Evolutionary conservation across 257 asterid species (phyloP), one percentile per base, ranked within the genome.

Genomic region (Scutellaria minor): DNA sequence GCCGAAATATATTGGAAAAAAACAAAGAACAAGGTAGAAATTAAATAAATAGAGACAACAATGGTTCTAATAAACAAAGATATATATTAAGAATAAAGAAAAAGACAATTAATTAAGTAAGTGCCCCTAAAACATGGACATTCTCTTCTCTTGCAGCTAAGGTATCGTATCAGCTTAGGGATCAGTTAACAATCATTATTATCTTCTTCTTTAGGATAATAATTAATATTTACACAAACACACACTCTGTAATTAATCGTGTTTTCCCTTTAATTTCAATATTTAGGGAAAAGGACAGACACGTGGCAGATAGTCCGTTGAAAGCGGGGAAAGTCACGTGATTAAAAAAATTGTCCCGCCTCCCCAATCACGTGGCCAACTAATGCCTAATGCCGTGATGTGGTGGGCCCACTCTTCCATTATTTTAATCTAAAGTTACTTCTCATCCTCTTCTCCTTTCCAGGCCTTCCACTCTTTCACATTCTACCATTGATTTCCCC

Each of bases 321-420:
- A 83, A 80, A 6, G 41, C 76, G 85, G 87, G 83, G 69, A 83
- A 71, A 75, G 80, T 81, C 97, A 91, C 95, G 97, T 91, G 97
- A 84, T 81, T 51, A 11, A 75, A 68, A 82, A 84, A 80, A 69
- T 70, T 79, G 83, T 66, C 80, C 89, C 87, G 86, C 90, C 93
- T 79, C 92, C 83, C 83, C 70, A 63, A 85, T 91, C 93, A 87
- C 97, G 97, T 89, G 95, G 97, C 93, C 96, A 91, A 83, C 95
- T 83, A 89, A 87, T 72, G 72, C 62, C 95, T 83, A 89, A 87
- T 72, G 72, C 62, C 13, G 83, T 69, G 81, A 76, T 68, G 83
- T 59, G 63, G 78, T 77, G 86, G 87, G 71, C 73, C 92, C 77
- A 45, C 54, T 48, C 11, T 24, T 11, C 74, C 72, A 50, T 66